Evolutionary conservation across 2,329 filamentous ascomycete genomes (phyloP), one percentile per base, ranked within the genome.

Genomic region (Chlorencoelia australis): DNA sequence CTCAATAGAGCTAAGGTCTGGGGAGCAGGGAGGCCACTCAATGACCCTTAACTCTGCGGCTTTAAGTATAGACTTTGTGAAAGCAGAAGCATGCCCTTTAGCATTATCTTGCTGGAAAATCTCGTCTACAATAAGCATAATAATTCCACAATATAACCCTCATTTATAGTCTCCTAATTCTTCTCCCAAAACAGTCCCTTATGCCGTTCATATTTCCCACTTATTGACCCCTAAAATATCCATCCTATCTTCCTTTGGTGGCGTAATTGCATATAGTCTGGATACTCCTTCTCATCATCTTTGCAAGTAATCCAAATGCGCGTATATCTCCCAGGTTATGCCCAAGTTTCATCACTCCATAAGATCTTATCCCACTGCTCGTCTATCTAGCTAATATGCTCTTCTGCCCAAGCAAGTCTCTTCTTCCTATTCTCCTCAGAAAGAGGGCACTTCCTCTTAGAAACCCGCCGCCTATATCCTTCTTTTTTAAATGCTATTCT

Each of bases 191-290:
- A 43, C 5, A 47, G 13, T 3, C 39, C 37, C 21, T 24, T 30
- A 33, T 41, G 20, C 15, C 26, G 21, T n/a, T n/a, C n/a, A n/a
- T n/a, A n/a, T n/a, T n/a, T n/a, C n/a, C n/a, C n/a, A n/a, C n/a
- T n/a, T n/a, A n/a, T n/a, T n/a, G n/a, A n/a, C n/a, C n/a, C n/a
- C n/a, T n/a, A n/a, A n/a, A n/a, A n/a, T n/a, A 45, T 45, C 42
- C 34, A 47, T 33, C 38, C 34, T 28, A 42, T 47, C 38, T 45
- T 47, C 18, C 27, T 41, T 40, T 45, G 30, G 13, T 37, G 26
- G 7, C 28, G 15, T 7, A 19, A 10, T 18, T 34, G n/a, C 10
- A 48, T 10, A 39, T 26, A 48, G 37, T 41, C 37, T 13, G 15
- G 10, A 21, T 43, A 7, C 15, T 38, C 21, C 25, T 29, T 3